A percentile compares a stretch with the other conserved stretches of the same genome.
phyloP scores from a whole-genome alignment of 331 rosid genomes.

The Ulmus americana region DNA sequence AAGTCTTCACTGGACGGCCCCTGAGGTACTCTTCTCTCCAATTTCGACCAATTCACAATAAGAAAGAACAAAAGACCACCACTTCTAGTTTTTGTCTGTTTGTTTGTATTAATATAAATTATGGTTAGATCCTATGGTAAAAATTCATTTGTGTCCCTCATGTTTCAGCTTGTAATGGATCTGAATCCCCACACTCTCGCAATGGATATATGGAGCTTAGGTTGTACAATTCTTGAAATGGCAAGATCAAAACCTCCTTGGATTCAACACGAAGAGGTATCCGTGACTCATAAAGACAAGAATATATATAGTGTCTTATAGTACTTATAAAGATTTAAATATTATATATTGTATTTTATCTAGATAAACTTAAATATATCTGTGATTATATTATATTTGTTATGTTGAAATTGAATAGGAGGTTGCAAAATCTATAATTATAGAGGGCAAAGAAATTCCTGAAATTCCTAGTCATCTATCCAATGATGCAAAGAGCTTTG shows the following conservation, averaged over 20 bases:
- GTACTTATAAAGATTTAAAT: slow-evolving; percentile 15
- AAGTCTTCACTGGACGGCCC: slow-evolving; percentile 64
- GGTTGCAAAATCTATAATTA: slow-evolving; percentile 86
- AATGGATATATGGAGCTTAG: slow-evolving; percentile 95
- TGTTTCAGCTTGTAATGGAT: slow-evolving; percentile 81
- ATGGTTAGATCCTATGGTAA: not conserved
- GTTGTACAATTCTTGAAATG: slow-evolving; percentile 95
- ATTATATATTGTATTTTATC: slow-evolving; percentile 5
- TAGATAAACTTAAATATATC: too few species aligned
- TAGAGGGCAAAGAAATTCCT: slow-evolving; percentile 85
- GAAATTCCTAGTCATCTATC: slow-evolving; percentile 83
- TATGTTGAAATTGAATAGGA: slow-evolving; percentile 49
- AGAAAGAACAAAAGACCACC: not conserved
- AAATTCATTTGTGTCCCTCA: not conserved
- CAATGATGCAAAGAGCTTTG: slow-evolving; percentile 60
- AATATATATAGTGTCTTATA: slow-evolving; percentile 3
- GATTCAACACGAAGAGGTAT: slow-evolving; percentile 89
- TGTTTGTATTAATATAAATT: too few species aligned
- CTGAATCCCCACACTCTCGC: slow-evolving; percentile 68
- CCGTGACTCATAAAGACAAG: too few species aligned
- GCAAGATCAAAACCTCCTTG: slow-evolving; percentile 88
- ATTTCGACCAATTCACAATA: not conserved
- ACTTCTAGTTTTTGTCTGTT: not conserved
- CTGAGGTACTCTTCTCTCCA: slow-evolving; percentile 23
- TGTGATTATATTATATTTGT: not conserved